Conservation (phyloP, 2,329 filamentous ascomycete species). For the Fusarium falciforme region DNA sequence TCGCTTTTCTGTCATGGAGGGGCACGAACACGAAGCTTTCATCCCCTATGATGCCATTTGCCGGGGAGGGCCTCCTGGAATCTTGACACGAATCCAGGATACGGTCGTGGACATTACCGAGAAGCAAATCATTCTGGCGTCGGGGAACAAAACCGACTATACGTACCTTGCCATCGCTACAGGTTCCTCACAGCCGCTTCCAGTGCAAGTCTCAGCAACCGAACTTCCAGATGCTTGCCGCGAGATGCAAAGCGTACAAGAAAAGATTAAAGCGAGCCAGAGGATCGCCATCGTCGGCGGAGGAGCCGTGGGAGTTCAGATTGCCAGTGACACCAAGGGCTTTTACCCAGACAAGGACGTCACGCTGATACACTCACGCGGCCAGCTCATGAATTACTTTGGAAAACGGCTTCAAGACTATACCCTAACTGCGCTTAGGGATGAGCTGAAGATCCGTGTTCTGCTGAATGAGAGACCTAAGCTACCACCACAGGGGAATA, state of each 20-base stretch:
- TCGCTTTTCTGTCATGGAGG: slow-evolving; percentile 11
- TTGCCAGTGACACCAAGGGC: slow-evolving; percentile 7
- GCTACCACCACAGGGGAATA: neutral
- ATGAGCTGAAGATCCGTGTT: neutral
- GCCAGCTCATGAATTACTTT: neutral
- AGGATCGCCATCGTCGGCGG: slow-evolving; percentile 12
- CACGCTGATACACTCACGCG: slow-evolving; percentile 5
- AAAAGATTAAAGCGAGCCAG: neutral
- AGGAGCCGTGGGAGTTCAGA: slow-evolving; percentile 11
- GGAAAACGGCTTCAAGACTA: neutral
- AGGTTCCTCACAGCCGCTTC: neutral
- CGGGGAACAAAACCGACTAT: neutral
- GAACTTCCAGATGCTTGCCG: neutral
- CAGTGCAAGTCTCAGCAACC: neutral
- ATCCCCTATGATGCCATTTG: slow-evolving; percentile 11
- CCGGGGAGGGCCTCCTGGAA: neutral
- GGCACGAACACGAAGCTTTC: slow-evolving; percentile 6
- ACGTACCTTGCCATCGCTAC: slow-evolving; percentile 5
- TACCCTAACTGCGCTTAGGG: neutral
- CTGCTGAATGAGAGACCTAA: slow-evolving; percentile 7
- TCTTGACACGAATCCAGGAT: neutral
- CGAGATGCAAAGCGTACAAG: neutral
- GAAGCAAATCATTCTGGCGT: neutral
- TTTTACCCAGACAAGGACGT: slow-evolving; percentile 7
- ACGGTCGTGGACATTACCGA: neutral